Percentiles rank a stretch among this genome's conserved stretches.
Conservation (phyloP, 495 filamentous ascomycete species). For the Podospora pseudoanserina region DNA sequence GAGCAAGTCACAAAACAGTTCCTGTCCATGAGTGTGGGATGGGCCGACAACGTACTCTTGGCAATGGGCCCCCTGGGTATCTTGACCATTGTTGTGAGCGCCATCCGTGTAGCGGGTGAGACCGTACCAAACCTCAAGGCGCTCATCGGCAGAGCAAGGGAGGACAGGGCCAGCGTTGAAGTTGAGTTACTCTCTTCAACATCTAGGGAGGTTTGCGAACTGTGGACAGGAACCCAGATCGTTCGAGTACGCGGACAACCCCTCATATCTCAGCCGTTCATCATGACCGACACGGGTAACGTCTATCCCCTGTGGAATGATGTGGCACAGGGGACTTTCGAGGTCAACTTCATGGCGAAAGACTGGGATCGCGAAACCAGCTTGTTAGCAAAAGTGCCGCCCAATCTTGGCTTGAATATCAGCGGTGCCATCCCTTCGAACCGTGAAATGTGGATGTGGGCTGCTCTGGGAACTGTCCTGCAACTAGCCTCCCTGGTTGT, state of each 20-base stretch:
- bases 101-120: constrained; percentile 48
- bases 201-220: constrained; percentile 33
- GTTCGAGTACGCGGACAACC: constrained; percentile 11
- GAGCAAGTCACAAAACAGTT: constrained; percentile 56
- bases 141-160: constrained; percentile 45
- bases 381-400: not conserved
- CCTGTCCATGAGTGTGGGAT: constrained; percentile 48
- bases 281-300: not conserved
- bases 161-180: constrained; percentile 30
- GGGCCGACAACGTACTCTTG: constrained; percentile 51
- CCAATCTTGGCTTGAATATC: not conserved
- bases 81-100: constrained; percentile 50
- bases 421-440: not conserved
- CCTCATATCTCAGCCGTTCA: not conserved
- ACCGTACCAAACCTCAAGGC: constrained; percentile 41
- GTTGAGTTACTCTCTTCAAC: constrained; percentile 35
- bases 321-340: not conserved
- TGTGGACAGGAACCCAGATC: constrained; percentile 36
- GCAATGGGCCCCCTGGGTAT: constrained; percentile 53
- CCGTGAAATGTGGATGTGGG: not conserved
- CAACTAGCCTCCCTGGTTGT: not conserved
- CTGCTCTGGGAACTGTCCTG: not conserved
- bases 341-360: not conserved
- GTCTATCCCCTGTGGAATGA: not conserved
- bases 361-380: not conserved